These are phyloP conservation scores for Fraxinus excelsior DNA, from an alignment of 257 asterid genomes.

Conservation along the genomic window DNA sequence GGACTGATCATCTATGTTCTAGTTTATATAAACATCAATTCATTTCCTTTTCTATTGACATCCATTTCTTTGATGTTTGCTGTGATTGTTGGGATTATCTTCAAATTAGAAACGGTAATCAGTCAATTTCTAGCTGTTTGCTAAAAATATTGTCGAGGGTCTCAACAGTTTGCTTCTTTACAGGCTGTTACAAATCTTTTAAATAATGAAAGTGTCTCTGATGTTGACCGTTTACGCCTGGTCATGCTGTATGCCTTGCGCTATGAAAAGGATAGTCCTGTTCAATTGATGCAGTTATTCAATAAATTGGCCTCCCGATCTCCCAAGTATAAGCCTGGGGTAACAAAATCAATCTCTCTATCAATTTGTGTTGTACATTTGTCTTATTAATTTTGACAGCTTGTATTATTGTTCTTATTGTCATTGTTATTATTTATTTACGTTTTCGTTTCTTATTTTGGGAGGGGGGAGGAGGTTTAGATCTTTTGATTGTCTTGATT, in stretches of 20 bases:
- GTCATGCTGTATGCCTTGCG: constrained; percentile 97
- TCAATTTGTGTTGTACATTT: not conserved
- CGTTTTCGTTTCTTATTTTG: not conserved
- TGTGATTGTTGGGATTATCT: not conserved
- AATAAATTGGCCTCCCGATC: constrained; percentile 90
- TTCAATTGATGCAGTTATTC: constrained; percentile 96
- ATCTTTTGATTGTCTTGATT: constrained; percentile 14
- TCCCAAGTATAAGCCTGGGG: constrained; percentile 98
- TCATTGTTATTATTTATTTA: not conserved
- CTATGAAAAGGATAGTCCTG: constrained; percentile 95
- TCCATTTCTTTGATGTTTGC: not conserved
- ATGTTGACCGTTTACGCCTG: constrained; percentile 86
- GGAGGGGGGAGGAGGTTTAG: not conserved
- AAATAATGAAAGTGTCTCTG: constrained; percentile 74
- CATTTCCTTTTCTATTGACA: not conserved
- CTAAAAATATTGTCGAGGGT: not conserved
- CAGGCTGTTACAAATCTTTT: constrained; percentile 94
- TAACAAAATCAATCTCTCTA: constrained; percentile 29
- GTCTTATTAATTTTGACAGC: not conserved
- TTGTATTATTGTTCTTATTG: not conserved
- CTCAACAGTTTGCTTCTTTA: constrained; percentile 19
- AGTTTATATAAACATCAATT: not conserved
- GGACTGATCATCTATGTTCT: no score
- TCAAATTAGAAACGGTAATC: not conserved
- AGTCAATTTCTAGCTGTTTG: not conserved